Conservation (phyloP, 148 eudicot genomes). For the Rhododendron kiyosumense region DNA sequence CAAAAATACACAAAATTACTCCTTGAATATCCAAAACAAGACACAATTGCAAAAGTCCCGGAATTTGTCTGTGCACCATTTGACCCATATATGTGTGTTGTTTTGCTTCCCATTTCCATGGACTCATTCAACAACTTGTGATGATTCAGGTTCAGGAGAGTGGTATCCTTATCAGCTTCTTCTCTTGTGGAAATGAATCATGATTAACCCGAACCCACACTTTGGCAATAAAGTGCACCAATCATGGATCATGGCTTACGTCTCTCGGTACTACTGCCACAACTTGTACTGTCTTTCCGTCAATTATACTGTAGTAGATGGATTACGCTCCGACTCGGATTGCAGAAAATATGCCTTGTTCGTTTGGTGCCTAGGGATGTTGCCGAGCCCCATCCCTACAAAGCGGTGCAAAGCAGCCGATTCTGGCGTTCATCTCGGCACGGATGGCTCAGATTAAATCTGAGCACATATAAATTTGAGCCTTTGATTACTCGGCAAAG, state of each 20-base stretch:
- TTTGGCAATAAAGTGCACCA: not conserved
- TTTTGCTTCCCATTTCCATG: conserved; percentile 6
- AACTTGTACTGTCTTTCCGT: not conserved
- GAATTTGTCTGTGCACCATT: conserved; percentile 4
- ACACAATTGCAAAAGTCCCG: not conserved
- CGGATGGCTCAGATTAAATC: too few species aligned
- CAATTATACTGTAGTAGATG: not conserved
- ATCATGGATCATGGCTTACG: not conserved
- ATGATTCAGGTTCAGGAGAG: not conserved
- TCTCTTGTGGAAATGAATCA: conserved; percentile 1
- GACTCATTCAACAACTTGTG: not conserved
- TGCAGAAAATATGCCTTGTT: not conserved
- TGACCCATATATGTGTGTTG: not conserved
- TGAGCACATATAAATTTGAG: too few species aligned
- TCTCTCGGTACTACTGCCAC: not conserved
- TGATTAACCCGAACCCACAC: not conserved
- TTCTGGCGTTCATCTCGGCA: too few species aligned
- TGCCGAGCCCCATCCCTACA: too few species aligned
- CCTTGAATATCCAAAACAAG: not conserved
- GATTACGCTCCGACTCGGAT: not conserved
- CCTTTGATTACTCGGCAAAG: too few species aligned
- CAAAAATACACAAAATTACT: not conserved
- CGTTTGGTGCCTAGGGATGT: too few species aligned
- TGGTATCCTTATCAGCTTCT: conserved; percentile 7
- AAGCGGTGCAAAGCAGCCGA: too few species aligned